phyloP scores from a whole-genome alignment of 306 rosid genomes.

The Vigna angularis region DNA sequence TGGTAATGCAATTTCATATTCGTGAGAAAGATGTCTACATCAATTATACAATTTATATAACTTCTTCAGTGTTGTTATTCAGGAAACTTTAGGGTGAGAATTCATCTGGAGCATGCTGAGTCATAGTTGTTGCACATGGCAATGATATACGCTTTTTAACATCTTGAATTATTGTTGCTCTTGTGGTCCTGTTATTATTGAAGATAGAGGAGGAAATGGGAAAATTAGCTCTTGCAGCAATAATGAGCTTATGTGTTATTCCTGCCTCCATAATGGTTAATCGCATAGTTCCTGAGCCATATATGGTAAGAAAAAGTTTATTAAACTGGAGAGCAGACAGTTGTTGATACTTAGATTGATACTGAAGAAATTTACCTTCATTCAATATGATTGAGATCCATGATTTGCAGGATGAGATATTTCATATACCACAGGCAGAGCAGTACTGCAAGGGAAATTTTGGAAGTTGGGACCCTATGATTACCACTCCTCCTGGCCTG shows the following conservation, averaged over 20 bases:
- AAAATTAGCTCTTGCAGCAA: slow-evolving; percentile 62
- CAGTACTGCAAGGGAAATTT: slow-evolving; percentile 83
- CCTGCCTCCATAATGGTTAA: slow-evolving; percentile 70
- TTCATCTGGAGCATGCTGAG: slow-evolving; percentile 32
- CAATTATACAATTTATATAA: background rate
- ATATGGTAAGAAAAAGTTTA: slow-evolving; percentile 65
- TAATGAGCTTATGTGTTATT: slow-evolving; percentile 83
- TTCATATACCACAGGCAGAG: slow-evolving; percentile 86
- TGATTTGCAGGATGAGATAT: slow-evolving; percentile 88
- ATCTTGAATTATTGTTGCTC: background rate
- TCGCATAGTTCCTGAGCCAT: slow-evolving; percentile 74
- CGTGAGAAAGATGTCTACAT: background rate
- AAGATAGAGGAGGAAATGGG: slow-evolving; percentile 63
- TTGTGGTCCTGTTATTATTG: slow-evolving; percentile 18
- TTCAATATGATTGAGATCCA: slow-evolving; percentile 10
- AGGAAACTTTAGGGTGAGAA: slow-evolving; percentile 2
- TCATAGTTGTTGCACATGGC: slow-evolving; percentile 19
- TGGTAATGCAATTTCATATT: slow-evolving; percentile 8
- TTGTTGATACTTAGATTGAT: slow-evolving; percentile 22
- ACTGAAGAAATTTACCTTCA: slow-evolving; percentile 19
- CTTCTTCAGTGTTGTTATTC: slow-evolving; percentile 14
- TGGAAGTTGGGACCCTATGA: slow-evolving; percentile 97
- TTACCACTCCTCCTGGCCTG: slow-evolving; percentile 98
- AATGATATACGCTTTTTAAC: slow-evolving; percentile 12
- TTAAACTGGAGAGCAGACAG: background rate